These are phyloP conservation scores for Termitomyces sp. DNA, from an alignment of 768 basidiomycete species.

Conservation along the genomic window DNA sequence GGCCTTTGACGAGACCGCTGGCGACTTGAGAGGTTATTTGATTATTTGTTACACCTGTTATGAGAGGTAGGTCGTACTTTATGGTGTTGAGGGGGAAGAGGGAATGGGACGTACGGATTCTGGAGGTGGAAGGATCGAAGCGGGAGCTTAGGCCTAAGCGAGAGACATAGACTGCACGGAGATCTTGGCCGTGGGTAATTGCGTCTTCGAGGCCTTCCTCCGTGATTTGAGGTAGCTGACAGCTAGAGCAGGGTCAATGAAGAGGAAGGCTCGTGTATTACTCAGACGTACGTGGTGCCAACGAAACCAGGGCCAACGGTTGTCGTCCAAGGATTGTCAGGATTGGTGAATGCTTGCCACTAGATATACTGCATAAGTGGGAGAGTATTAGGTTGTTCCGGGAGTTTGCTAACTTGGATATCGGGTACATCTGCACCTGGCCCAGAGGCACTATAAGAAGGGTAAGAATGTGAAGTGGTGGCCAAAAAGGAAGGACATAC, in stretches of 20 bases:
- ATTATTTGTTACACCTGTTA: constrained; percentile 47
- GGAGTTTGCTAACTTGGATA: constrained; percentile 26
- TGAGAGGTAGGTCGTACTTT: background rate
- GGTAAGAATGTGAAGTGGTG: background rate
- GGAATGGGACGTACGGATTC: constrained; percentile 30
- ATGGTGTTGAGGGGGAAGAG: background rate
- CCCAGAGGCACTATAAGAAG: constrained; percentile 19
- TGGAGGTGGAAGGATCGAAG: constrained; percentile 28
- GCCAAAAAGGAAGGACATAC: constrained; percentile 14
- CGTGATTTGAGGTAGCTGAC: constrained; percentile 49
- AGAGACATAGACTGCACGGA: constrained; percentile 39
- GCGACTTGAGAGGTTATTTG: constrained; percentile 51
- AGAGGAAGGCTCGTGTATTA: background rate
- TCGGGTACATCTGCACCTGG: constrained; percentile 24
- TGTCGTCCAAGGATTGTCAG: constrained; percentile 38
- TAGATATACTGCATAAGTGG: constrained; percentile 11
- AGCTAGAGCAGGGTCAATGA: constrained; percentile 23
- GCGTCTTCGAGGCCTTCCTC: constrained; percentile 40
- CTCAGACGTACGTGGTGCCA: constrained; percentile 32
- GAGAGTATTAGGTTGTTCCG: background rate
- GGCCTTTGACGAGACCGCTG: constrained; percentile 38
- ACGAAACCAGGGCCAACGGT: constrained; percentile 42
- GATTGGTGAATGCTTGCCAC: constrained; percentile 38
- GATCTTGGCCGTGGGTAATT: constrained; percentile 43
- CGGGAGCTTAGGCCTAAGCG: constrained; percentile 31